phyloP scores from a whole-genome alignment of 345 rosid species.

The Camelina sativa region DNA sequence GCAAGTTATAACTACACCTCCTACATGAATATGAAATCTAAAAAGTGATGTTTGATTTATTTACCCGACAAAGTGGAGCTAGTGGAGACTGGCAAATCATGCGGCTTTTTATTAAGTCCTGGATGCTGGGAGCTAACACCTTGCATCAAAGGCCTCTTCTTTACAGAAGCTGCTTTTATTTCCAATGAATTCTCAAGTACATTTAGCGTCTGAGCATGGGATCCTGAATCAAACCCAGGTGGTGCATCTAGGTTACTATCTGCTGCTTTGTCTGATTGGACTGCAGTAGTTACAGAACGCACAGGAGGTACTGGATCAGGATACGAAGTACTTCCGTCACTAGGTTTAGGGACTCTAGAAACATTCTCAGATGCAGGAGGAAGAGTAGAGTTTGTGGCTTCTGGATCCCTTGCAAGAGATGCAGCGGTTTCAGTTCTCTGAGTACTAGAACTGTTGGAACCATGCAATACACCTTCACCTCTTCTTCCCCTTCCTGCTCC shows the following conservation, averaged over 20 bases:
- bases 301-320: conserved; percentile 36
- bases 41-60: conserved; percentile 6
- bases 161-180: conserved; percentile 35
- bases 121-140: conserved; percentile 50
- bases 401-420: conserved; percentile 41
- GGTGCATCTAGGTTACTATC: conserved; percentile 38
- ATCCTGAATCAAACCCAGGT: conserved; percentile 54
- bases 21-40: conserved; percentile 10
- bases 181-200: conserved; percentile 37
- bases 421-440: conserved; percentile 33
- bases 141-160: conserved; percentile 50
- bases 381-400: conserved; percentile 26
- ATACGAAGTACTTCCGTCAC: conserved; percentile 46
- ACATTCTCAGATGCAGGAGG: conserved; percentile 44
- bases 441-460: conserved; percentile 40
- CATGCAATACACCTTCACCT: conserved; percentile 32
- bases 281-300: conserved; percentile 39
- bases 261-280: conserved; percentile 44
- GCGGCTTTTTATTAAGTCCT: conserved; percentile 36
- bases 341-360: conserved; percentile 41
- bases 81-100: conserved; percentile 27
- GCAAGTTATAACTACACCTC: conserved; percentile 17
- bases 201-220: conserved; percentile 42
- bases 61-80: conserved; percentile 41
- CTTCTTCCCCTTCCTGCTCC: conserved; percentile 40